A percentile compares a stretch with the other conserved stretches of the same genome.
Conservation (phyloP, 768 basidiomycete species). For the Agrocybe praecox region DNA sequence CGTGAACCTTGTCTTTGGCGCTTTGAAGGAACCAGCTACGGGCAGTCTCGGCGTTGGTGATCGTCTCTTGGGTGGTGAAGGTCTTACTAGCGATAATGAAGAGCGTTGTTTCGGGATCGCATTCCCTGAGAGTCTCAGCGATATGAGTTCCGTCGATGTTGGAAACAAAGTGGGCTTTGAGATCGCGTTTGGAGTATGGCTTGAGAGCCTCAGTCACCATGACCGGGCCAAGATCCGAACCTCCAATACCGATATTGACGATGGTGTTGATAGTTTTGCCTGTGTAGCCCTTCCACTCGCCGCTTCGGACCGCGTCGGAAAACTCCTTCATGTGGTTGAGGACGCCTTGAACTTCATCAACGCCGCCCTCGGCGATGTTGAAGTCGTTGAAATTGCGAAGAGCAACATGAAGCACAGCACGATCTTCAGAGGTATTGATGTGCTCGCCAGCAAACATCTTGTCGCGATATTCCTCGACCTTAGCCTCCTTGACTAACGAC, state of each 20-base stretch:
- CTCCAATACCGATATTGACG: constrained; percentile 99
- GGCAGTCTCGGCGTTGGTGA: constrained; percentile 96
- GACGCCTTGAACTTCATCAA: constrained; percentile 79
- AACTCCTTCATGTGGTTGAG: constrained; percentile 93
- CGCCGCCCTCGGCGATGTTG: constrained; percentile 79
- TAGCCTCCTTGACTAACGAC: constrained; percentile 81
- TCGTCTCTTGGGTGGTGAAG: constrained; percentile 99
- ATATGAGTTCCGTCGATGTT: constrained; percentile 99
- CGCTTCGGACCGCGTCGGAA: constrained; percentile 80
- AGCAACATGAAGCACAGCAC: constrained; percentile 94
- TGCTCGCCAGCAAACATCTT: constrained; percentile 96
- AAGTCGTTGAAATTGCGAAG: constrained; percentile 81
- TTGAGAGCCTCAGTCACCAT: constrained; percentile 99
- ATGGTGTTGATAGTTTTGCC: constrained; percentile 93
- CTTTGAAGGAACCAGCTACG: constrained; percentile 89
- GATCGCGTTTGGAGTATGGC: constrained; percentile 86
- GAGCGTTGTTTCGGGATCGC: constrained; percentile 89
- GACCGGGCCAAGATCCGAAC: constrained; percentile 96
- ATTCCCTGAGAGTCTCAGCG: constrained; percentile 79
- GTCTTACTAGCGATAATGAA: constrained; percentile 99
- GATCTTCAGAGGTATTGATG: constrained; percentile 98
- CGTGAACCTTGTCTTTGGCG: constrained; percentile 87
- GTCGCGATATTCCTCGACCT: constrained; percentile 82
- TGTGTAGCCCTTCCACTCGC: constrained; percentile 96
- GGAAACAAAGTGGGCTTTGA: constrained; percentile 88